A percentile compares a stretch with the other conserved stretches of the same genome.
Evolutionary conservation across 495 filamentous ascomycete genomes (phyloP).

Genomic region (Neurospora sp.): DNA sequence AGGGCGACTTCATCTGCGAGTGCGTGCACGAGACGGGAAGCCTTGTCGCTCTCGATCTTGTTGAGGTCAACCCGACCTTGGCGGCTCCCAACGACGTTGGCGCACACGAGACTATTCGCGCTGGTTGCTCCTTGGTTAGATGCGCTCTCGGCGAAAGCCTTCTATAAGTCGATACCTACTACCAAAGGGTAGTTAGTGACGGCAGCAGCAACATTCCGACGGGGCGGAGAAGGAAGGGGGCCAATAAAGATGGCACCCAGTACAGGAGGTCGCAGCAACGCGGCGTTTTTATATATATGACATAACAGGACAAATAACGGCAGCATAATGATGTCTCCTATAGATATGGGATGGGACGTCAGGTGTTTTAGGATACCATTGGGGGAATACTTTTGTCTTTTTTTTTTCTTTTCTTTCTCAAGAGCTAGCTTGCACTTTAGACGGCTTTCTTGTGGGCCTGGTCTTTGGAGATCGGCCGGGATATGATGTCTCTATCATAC

Average conservation of each 20-base stretch:
- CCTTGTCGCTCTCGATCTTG: conserved; percentile 85
- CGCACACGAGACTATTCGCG: conserved; percentile 77
- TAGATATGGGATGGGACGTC: background rate
- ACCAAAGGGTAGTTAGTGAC: background rate
- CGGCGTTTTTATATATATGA: background rate
- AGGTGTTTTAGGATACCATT: conserved; percentile 1
- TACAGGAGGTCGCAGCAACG: background rate
- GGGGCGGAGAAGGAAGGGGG: background rate
- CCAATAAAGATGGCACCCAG: background rate
- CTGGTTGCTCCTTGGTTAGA: conserved; percentile 81
- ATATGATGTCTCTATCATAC: background rate
- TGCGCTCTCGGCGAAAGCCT: conserved; percentile 89
- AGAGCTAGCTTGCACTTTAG: background rate
- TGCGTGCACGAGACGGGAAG: conserved; percentile 89
- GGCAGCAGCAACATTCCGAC: background rate
- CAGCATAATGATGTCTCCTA: conserved; percentile 1
- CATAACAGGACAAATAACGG: background rate
- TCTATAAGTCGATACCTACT: conserved; percentile 36
- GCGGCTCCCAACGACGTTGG: conserved; percentile 53
- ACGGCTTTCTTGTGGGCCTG: background rate
- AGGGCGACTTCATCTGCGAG: conserved; percentile 98
- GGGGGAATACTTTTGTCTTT: background rate
- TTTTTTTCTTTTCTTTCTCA: background rate
- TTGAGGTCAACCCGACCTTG: conserved; percentile 88
- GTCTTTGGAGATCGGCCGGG: background rate